Percentiles rank a stretch among this genome's conserved stretches.
phyloP scores from a whole-genome alignment of 225 moss, liverwort and hornwort genomes.

The Polytrichum formosum region DNA sequence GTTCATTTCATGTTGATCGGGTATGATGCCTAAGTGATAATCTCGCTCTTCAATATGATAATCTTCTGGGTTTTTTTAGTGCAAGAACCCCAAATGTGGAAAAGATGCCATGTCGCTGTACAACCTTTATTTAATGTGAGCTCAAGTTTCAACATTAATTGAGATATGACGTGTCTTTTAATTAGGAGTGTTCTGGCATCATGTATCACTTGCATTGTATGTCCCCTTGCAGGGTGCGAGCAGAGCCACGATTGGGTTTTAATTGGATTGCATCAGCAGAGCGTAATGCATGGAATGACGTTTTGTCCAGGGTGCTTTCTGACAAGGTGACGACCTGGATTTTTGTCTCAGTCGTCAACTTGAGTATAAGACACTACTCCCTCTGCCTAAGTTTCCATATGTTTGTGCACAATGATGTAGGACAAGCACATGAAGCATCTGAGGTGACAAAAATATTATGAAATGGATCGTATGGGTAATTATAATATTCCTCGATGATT shows the following conservation, averaged over 20 bases:
- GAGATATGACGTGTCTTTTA: too few relatives aligned
- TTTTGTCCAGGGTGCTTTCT: constrained; percentile 64
- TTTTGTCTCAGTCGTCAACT: neutral
- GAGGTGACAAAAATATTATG: neutral
- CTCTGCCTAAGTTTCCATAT: neutral
- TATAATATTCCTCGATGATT: neutral
- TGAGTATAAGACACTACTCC: neutral
- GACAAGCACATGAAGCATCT: neutral
- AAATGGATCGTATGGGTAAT: neutral
- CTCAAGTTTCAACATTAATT: too few relatives aligned
- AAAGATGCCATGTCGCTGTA: too few relatives aligned
- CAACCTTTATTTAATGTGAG: too few relatives aligned
- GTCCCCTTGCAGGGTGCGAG: constrained; percentile 46
- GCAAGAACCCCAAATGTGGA: too few relatives aligned
- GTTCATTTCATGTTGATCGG: constrained; percentile 88
- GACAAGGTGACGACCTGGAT: constrained; percentile 50
- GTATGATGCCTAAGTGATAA: constrained; percentile 7
- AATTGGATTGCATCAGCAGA: constrained; percentile 61
- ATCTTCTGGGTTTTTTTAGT: neutral
- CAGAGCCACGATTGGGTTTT: constrained; percentile 86
- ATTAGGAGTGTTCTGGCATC: too few relatives aligned
- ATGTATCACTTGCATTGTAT: too few relatives aligned
- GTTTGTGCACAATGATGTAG: neutral
- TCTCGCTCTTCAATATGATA: neutral
- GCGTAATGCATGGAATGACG: constrained; percentile 87